Percentiles rank a stretch among this genome's conserved stretches.
Evolutionary conservation across 2,329 filamentous ascomycete genomes (phyloP).

Genomic region (Trichoderma sp.): DNA sequence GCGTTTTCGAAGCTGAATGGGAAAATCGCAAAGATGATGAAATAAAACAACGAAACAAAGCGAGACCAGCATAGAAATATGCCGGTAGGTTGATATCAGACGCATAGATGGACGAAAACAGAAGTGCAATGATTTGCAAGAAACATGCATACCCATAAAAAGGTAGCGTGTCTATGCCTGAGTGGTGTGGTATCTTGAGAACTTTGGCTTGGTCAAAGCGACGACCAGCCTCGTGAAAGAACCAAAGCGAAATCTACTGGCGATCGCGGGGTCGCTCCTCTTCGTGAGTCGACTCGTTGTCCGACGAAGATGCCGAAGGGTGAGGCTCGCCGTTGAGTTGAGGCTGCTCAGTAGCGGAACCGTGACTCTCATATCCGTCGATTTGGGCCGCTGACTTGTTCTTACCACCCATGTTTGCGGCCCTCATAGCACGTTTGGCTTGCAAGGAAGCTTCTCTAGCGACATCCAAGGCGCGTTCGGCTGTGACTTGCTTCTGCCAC

Average conservation of each 20-base stretch:
- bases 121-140: neutral
- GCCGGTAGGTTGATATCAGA: neutral
- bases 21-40: neutral
- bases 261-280: neutral
- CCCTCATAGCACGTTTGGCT: slow-evolving; percentile 41
- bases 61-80: neutral
- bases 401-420: slow-evolving; percentile 48
- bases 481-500: slow-evolving; percentile 86
- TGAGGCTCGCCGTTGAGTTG: slow-evolving; percentile 31
- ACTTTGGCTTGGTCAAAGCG: neutral
- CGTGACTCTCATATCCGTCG: slow-evolving; percentile 46
- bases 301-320: slow-evolving; percentile 31
- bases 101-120: neutral
- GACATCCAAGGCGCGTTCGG: slow-evolving; percentile 58
- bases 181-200: neutral
- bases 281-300: slow-evolving; percentile 28
- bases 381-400: slow-evolving; percentile 43
- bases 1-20: neutral
- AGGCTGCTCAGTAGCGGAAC: slow-evolving; percentile 44
- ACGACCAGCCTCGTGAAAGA: neutral
- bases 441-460: slow-evolving; percentile 38
- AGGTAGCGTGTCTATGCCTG: neutral
- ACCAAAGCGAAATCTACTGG: neutral
- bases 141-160: neutral
- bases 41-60: slow-evolving; percentile 1